Percentiles rank a stretch among this genome's conserved stretches.
Evolutionary conservation across 805 yeast species (phyloP).

Genomic region (Wickerhamiella alocasiicola): DNA sequence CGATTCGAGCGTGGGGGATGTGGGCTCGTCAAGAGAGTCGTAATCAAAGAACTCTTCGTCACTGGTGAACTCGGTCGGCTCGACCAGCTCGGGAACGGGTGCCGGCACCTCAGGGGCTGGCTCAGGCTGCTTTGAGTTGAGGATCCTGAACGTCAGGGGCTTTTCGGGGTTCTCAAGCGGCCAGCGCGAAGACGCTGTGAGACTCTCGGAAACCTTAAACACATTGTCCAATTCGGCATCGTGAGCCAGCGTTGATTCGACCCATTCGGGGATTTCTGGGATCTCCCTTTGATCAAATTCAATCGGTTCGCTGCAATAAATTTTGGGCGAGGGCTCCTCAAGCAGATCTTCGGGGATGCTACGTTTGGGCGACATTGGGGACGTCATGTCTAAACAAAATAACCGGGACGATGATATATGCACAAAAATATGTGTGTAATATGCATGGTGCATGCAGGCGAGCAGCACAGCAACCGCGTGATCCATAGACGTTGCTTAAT

Average conservation of each 20-base stretch:
- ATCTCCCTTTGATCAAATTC: neutral
- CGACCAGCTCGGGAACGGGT: slow-evolving; percentile 2
- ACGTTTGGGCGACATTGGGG: slow-evolving; percentile 1
- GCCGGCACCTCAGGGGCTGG: neutral
- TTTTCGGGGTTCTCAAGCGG: slow-evolving; percentile 19
- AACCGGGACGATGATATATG: neutral
- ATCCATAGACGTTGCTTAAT: too few relatives aligned
- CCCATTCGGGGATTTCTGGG: neutral
- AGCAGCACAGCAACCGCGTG: too few relatives aligned
- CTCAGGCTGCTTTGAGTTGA: slow-evolving; percentile 9
- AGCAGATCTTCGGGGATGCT: neutral
- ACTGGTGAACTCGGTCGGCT: neutral
- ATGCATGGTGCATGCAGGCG: slow-evolving; percentile 1
- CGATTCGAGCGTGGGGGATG: slow-evolving; percentile 1
- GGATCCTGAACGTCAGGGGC: slow-evolving; percentile 20
- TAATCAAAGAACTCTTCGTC: slow-evolving; percentile 21
- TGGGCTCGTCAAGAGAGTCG: slow-evolving; percentile 15
- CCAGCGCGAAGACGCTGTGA: slow-evolving; percentile 4
- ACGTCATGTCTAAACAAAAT: neutral
- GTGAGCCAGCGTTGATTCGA: neutral
- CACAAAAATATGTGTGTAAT: neutral
- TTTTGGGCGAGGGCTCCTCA: neutral
- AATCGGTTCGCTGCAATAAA: slow-evolving; percentile 3
- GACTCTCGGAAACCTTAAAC: neutral
- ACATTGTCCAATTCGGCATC: neutral